Evolutionary conservation across 805 yeast species (phyloP), one percentile per base, ranked within the genome.

Genomic region (Ogataea chonburiensis): DNA sequence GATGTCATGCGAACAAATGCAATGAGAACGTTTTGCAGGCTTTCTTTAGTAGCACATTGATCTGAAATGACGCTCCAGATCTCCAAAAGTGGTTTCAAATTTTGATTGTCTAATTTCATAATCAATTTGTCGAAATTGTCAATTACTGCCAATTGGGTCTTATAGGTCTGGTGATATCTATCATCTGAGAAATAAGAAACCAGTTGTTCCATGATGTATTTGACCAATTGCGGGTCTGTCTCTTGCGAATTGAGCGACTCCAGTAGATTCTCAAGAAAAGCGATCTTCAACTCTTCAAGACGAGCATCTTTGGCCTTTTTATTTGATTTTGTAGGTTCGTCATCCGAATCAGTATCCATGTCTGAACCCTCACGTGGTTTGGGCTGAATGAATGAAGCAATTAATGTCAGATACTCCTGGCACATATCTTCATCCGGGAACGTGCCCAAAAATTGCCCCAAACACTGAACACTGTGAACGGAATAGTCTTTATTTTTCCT

Each of bases 401-500:
- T 60, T 5, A 65, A 46, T 2, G 55, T 63, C 11, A 68, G 44
- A 44, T 73, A 75, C 2, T 59, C 56, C 2, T 56, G 63, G 15
- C 64, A 55, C 19, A 71, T 49, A 8, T 64, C 64, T 12, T 51
- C 53, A 26, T 55, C 56, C 12, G 56, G 55, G 39, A 46, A 57
- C 3, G 45, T 26, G 7, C 57, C 50, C 10, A 56, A 47, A 46
- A 70, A 86, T 12, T 55, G 61, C 3, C 86, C 83, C 24, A 77
- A 63, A 1, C 71, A 56, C 17, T 70, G 66, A 9, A 85, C 56
- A 1, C 82, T 75, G 13, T 71, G 68, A 31, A 64, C 67, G 34
- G 78, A 81, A 57, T 89, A 88, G 0, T 58, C 71, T 47, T 70
- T 72, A 52, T 86, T 86, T 27, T 75, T 73, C 45, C 94, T 68